phyloP scores from a whole-genome alignment of 2,329 filamentous ascomycete species.

The Colletotrichum abscissum region DNA sequence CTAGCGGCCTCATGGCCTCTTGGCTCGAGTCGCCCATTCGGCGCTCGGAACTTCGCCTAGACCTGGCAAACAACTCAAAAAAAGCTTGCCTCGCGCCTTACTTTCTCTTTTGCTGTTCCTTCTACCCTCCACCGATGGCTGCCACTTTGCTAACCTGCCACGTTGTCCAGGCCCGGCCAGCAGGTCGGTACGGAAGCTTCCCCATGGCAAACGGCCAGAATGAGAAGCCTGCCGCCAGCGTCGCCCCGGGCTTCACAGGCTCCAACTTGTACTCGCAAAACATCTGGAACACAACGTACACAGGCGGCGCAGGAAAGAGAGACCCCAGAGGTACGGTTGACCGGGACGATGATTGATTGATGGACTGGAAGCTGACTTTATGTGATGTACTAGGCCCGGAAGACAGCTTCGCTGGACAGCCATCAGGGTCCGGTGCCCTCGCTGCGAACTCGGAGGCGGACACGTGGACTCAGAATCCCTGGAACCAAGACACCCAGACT shows the following conservation, averaged over 20 bases:
- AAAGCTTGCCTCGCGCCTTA: slow-evolving; percentile 29
- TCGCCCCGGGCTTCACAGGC: slow-evolving; percentile 48
- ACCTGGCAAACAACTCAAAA: slow-evolving; percentile 27
- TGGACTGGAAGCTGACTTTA: slow-evolving; percentile 42
- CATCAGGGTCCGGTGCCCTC: slow-evolving; percentile 77
- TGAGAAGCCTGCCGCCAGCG: slow-evolving; percentile 46
- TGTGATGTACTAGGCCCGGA: slow-evolving; percentile 15
- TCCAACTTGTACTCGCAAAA: slow-evolving; percentile 49
- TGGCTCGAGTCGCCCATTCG: slow-evolving; percentile 28
- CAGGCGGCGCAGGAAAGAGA: slow-evolving; percentile 53
- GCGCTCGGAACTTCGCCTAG: slow-evolving; percentile 36
- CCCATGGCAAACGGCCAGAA: slow-evolving; percentile 45
- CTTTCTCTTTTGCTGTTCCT: slow-evolving; percentile 29
- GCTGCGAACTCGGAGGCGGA: slow-evolving; percentile 77
- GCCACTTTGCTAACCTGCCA: slow-evolving; percentile 32
- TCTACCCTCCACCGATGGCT: slow-evolving; percentile 16
- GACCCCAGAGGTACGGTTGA: slow-evolving; percentile 59
- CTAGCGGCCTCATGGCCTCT: slow-evolving; percentile 40
- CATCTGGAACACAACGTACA: slow-evolving; percentile 53
- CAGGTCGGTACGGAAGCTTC: slow-evolving; percentile 52
- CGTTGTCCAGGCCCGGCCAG: slow-evolving; percentile 47
- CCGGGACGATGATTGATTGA: background rate
- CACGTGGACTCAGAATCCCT: slow-evolving; percentile 68
- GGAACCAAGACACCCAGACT: slow-evolving; percentile 65
- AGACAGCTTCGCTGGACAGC: slow-evolving; percentile 42